Evolutionary conservation across 495 filamentous ascomycete species (phyloP).

Genomic region (Penicillium ucsense): DNA sequence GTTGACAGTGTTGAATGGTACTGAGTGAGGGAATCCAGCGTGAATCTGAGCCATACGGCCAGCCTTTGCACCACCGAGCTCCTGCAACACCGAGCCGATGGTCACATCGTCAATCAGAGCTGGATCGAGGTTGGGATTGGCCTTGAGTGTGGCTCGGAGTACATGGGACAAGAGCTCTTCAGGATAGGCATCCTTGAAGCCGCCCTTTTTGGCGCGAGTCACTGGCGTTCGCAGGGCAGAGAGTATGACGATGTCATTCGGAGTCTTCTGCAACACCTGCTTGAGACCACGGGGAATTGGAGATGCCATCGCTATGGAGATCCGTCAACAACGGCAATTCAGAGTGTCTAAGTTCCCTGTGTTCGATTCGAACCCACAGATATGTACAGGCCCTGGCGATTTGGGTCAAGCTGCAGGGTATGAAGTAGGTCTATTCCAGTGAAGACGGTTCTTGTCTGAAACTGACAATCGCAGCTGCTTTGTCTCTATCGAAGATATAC

Average conservation of each 20-base stretch:
- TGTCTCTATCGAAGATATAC: no score
- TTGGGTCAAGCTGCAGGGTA: no score
- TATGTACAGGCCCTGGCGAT: no score
- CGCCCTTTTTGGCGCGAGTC: constrained; percentile 70
- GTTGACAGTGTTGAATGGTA: constrained; percentile 77
- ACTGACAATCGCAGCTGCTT: no score
- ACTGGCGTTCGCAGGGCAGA: constrained; percentile 81
- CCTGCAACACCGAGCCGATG: constrained; percentile 79
- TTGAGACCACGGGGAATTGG: constrained; percentile 56
- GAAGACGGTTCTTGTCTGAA: no score
- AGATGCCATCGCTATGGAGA: constrained; percentile 34
- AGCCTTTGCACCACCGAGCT: constrained; percentile 85
- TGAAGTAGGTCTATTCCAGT: no score
- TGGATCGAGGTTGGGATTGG: constrained; percentile 66
- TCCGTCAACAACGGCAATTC: no score
- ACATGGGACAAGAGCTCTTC: constrained; percentile 79
- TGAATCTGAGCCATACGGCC: constrained; percentile 85
- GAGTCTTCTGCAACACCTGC: constrained; percentile 70
- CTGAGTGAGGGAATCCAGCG: constrained; percentile 63
- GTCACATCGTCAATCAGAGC: constrained; percentile 66
- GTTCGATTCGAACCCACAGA: no score
- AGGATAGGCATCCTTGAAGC: constrained; percentile 80
- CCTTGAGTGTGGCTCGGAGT: constrained; percentile 69
- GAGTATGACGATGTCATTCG: constrained; percentile 78
- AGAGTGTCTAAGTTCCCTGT: no score